These are phyloP conservation scores for Hemisphaericaspora xylanilytica DNA, from an alignment of 1,139 yeast species.

Conservation along the genomic window DNA sequence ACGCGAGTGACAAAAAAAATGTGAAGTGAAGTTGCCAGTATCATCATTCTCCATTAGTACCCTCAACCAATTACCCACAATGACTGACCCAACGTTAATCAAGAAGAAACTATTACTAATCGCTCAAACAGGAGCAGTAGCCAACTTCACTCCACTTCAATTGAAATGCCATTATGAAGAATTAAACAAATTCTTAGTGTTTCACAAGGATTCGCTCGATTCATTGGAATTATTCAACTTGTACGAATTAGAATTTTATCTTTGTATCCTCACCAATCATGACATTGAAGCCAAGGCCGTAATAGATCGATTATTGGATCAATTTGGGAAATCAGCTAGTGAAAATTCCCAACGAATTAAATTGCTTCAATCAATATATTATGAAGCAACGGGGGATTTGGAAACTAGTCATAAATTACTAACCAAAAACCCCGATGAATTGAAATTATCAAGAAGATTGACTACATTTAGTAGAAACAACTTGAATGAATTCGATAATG, in stretches of 20 bases:
- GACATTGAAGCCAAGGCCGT: conserved; percentile 70
- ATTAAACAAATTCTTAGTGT: conserved; percentile 28
- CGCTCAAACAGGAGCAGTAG: conserved; percentile 34
- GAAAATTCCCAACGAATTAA: conserved; percentile 53
- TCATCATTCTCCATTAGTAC: too few species aligned
- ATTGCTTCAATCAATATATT: conserved; percentile 53
- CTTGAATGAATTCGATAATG: conserved; percentile 14
- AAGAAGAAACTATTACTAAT: conserved; percentile 27
- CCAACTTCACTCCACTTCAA: conserved; percentile 36
- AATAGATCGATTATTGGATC: conserved; percentile 63
- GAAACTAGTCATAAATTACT: conserved; percentile 36
- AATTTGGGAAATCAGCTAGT: conserved; percentile 47
- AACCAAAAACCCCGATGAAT: conserved; percentile 36
- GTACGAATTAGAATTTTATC: conserved; percentile 69
- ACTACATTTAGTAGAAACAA: conserved; percentile 31
- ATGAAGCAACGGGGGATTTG: conserved; percentile 52
- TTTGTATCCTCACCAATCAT: conserved; percentile 59
- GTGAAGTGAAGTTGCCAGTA: too few species aligned
- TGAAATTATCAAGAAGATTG: conserved; percentile 32
- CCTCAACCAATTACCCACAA: too few species aligned
- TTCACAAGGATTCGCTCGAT: conserved; percentile 29
- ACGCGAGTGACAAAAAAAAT: too few species aligned
- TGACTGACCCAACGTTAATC: conserved; percentile 14
- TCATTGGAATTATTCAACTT: conserved; percentile 56
- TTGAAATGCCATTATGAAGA: conserved; percentile 32